Evolutionary conservation across 75 land plant genomes (phyloP).

Genomic region (Ceratopteris richardii): DNA sequence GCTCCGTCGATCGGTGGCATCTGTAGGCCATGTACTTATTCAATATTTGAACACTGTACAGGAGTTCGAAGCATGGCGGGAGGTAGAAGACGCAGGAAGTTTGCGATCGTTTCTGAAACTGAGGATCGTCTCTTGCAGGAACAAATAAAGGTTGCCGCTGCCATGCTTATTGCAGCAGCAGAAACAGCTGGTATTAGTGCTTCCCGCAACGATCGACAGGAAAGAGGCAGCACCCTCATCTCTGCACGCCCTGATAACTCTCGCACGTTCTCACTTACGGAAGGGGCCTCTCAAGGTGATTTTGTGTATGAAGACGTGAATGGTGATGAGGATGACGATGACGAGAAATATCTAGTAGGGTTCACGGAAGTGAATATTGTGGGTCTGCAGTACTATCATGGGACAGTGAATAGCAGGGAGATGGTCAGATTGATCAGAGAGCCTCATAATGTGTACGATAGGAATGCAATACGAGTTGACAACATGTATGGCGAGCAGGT

Average conservation of each 20-base stretch:
- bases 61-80: too few relatives aligned
- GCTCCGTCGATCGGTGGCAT: too few relatives aligned
- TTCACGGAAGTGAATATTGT: constrained; percentile 65
- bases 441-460: constrained; percentile 63
- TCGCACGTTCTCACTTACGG: not conserved
- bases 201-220: not conserved
- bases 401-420: constrained; percentile 62
- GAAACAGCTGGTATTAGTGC: not conserved
- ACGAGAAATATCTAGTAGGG: constrained; percentile 41
- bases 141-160: not conserved
- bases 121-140: not conserved
- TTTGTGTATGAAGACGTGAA: not conserved
- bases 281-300: not conserved
- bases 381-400: constrained; percentile 68
- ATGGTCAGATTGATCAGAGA: constrained; percentile 78
- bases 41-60: too few relatives aligned
- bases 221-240: not conserved
- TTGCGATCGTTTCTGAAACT: too few relatives aligned
- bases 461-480: constrained; percentile 70
- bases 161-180: constrained; percentile 1
- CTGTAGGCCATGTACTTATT: too few relatives aligned
- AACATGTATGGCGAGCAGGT: constrained; percentile 60
- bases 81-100: too few relatives aligned
- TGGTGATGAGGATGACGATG: constrained; percentile 3
- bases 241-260: not conserved